Conservation (phyloP, 352 stramenopile species). For the Pythium insidiosum region DNA sequence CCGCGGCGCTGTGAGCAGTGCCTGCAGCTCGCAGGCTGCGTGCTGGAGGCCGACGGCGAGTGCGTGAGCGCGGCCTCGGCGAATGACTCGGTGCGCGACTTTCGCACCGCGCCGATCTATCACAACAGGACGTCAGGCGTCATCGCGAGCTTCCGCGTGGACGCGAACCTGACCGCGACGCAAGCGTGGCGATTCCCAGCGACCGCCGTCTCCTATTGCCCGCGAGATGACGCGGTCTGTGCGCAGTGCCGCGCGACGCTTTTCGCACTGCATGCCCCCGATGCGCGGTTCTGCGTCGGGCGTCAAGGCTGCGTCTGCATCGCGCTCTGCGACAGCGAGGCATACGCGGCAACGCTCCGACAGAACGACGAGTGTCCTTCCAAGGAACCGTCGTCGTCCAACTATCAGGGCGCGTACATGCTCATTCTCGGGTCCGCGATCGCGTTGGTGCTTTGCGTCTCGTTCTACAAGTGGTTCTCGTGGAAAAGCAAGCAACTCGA, state of each 20-base stretch:
- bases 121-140: neutral
- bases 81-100: slow-evolving; percentile 6
- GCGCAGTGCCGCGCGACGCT: neutral
- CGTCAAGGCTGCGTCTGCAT: slow-evolving; percentile 2
- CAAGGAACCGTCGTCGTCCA: too few species aligned
- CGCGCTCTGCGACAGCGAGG: slow-evolving; percentile 2
- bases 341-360: neutral
- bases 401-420: slow-evolving; percentile 1
- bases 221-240: neutral
- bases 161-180: slow-evolving; percentile 6
- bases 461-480: slow-evolving; percentile 6
- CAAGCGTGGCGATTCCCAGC: slow-evolving; percentile 8
- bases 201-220: slow-evolving; percentile 3
- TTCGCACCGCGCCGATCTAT: slow-evolving; percentile 4
- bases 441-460: neutral
- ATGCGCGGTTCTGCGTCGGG: slow-evolving; percentile 7
- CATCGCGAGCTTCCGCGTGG: slow-evolving; percentile 1
- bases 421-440: slow-evolving; percentile 1
- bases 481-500: slow-evolving; percentile 2
- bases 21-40: too few species aligned
- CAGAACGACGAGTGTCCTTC: neutral
- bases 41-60: too few species aligned
- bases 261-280: neutral
- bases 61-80: slow-evolving; percentile 4
- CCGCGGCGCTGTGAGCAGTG: too few species aligned